These are phyloP conservation scores for Aureobasidium sp. DNA, from an alignment of 2,329 filamentous ascomycete species.

Conservation along the genomic window DNA sequence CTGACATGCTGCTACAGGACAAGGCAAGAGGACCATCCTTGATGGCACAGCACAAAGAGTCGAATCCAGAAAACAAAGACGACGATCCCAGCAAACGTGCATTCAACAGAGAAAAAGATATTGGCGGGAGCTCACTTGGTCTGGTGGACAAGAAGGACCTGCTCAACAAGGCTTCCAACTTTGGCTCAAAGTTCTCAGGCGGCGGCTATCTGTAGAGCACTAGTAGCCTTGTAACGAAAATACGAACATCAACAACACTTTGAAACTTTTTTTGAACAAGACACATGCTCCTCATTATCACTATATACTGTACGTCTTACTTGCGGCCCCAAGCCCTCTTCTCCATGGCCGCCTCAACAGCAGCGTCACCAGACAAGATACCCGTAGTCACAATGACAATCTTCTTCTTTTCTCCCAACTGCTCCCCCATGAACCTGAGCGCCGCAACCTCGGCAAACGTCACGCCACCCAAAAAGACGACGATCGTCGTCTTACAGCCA, in stretches of 20 bases:
- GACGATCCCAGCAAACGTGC: conserved; percentile 86
- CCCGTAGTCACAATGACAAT: conserved; percentile 91
- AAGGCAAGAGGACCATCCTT: conserved; percentile 29
- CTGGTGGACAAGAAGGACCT: conserved; percentile 63
- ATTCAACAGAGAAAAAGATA: conserved; percentile 92
- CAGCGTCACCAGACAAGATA: conserved; percentile 76
- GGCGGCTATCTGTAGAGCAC: conserved; percentile 51
- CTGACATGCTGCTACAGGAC: conserved; percentile 30
- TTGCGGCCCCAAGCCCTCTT: conserved; percentile 39
- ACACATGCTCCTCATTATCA: not conserved
- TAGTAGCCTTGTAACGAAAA: not conserved
- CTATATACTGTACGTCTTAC: not conserved
- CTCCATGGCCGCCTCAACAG: conserved; percentile 56
- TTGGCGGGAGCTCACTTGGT: conserved; percentile 68
- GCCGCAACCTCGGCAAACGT: conserved; percentile 96
- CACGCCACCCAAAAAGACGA: conserved; percentile 97
- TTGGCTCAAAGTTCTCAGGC: conserved; percentile 72
- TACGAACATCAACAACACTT: not conserved
- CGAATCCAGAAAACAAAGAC: conserved; percentile 55
- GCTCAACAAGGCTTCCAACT: conserved; percentile 70
- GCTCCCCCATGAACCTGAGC: conserved; percentile 69
- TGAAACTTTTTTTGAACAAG: not conserved
- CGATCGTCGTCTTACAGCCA: conserved; percentile 68
- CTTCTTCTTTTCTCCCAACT: conserved; percentile 45
- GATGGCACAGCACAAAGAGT: conserved; percentile 41